These are phyloP conservation scores for Kitagawia praeruptora DNA, from an alignment of 129 eudicot genomes.

Conservation along the genomic window DNA sequence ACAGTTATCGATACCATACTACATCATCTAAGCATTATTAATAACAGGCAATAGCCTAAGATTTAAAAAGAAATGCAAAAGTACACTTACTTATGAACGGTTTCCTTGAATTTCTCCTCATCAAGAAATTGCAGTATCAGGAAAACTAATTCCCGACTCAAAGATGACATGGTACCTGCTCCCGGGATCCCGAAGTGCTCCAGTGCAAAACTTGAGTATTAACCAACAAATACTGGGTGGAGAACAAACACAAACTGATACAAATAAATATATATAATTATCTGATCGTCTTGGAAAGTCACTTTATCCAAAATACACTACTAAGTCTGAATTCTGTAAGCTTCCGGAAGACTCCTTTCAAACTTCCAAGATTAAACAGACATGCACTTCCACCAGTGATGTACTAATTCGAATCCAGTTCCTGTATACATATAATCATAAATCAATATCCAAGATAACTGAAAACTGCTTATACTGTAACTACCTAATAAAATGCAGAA, in stretches of 20 bases:
- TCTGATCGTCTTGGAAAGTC: background rate
- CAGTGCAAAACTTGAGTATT: slow-evolving; percentile 46
- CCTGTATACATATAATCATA: background rate
- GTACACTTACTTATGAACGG: slow-evolving; percentile 66
- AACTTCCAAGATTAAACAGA: background rate
- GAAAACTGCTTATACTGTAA: background rate
- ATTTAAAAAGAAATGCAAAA: background rate
- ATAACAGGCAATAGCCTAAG: background rate
- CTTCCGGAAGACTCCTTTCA: background rate
- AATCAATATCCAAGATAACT: background rate
- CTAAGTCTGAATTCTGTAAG: background rate
- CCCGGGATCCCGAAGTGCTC: slow-evolving; percentile 83
- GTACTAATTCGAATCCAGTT: background rate
- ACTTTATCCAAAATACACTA: slow-evolving; percentile 9
- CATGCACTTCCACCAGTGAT: background rate
- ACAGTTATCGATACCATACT: background rate
- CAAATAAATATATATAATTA: background rate
- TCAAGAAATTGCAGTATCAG: slow-evolving; percentile 84
- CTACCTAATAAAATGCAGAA: background rate
- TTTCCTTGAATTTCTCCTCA: slow-evolving; percentile 81
- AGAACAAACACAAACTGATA: slow-evolving; percentile 17
- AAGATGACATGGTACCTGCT: slow-evolving; percentile 74
- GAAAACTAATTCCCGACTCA: slow-evolving; percentile 88
- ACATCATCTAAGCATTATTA: background rate
- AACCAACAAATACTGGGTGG: slow-evolving; percentile 13